Evolutionary conservation across 441 rosid species (phyloP).

Genomic region (Pelargonium exstipulatum): DNA sequence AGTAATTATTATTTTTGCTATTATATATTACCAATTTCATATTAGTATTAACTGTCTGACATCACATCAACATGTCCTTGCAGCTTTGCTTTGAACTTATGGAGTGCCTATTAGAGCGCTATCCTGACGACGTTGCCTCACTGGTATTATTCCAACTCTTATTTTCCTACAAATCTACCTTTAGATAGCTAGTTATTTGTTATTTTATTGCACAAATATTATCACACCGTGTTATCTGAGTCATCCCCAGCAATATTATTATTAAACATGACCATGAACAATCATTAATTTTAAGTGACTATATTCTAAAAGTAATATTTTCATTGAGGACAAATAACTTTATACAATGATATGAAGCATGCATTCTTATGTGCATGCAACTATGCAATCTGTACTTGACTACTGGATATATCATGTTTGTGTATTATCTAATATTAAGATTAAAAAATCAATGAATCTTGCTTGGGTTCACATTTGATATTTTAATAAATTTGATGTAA

Average conservation of each 20-base stretch:
- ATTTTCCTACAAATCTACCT: constrained; percentile 13
- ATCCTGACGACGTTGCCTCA: constrained; percentile 43
- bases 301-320: neutral
- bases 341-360: neutral
- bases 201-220: too few relatives aligned
- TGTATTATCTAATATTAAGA: neutral
- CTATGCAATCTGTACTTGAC: neutral
- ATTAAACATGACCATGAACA: too few relatives aligned
- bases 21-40: constrained; percentile 8
- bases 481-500: neutral
- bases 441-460: neutral
- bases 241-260: too few relatives aligned
- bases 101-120: constrained; percentile 62
- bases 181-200: neutral
- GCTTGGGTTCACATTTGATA: neutral
- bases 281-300: neutral
- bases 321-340: neutral
- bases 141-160: constrained; percentile 43
- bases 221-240: too few relatives aligned
- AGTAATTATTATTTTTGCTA: neutral
- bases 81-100: constrained; percentile 85
- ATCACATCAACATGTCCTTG: constrained; percentile 28
- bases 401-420: neutral
- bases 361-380: neutral
- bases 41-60: constrained; percentile 19